Conservation (phyloP, 1,284 basidiomycete genomes). For the Ustilago esculenta region DNA sequence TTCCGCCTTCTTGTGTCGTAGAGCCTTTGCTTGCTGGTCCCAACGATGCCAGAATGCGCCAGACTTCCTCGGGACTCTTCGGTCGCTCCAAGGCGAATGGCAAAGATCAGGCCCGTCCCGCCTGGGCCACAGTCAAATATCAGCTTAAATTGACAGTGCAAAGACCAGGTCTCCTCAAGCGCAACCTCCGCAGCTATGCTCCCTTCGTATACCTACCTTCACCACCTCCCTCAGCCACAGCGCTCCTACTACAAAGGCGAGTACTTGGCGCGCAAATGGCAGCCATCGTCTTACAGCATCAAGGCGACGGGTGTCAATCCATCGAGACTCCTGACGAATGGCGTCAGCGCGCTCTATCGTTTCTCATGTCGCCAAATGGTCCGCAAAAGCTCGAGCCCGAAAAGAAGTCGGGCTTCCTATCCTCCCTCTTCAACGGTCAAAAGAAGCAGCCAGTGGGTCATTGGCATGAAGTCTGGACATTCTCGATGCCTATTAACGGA, state of each 20-base stretch:
- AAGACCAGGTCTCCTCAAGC: slow-evolving; percentile 51
- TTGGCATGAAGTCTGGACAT: slow-evolving; percentile 39
- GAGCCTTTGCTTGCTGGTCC: slow-evolving; percentile 35
- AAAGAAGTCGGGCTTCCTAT: slow-evolving; percentile 22
- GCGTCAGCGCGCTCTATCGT: slow-evolving; percentile 18
- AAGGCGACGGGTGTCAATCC: slow-evolving; percentile 22
- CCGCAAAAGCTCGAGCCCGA: slow-evolving; percentile 17
- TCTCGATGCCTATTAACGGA: slow-evolving; percentile 41
- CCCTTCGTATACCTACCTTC: slow-evolving; percentile 61
- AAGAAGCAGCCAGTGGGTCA: slow-evolving; percentile 14
- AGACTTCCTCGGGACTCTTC: slow-evolving; percentile 25
- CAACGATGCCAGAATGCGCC: slow-evolving; percentile 7
- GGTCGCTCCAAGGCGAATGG: slow-evolving; percentile 18
- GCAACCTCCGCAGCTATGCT: slow-evolving; percentile 56
- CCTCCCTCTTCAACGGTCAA: slow-evolving; percentile 15
- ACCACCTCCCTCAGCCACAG: slow-evolving; percentile 28
- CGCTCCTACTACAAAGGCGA: slow-evolving; percentile 34
- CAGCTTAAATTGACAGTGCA: slow-evolving; percentile 61
- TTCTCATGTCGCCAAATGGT: slow-evolving; percentile 20
- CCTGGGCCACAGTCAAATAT: slow-evolving; percentile 62
- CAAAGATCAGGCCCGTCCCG: slow-evolving; percentile 10
- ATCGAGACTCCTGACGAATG: slow-evolving; percentile 28
- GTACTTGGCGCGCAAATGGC: slow-evolving; percentile 38
- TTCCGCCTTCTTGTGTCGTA: slow-evolving; percentile 36
- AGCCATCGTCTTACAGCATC: slow-evolving; percentile 19